Base-by-base conservation (phyloP, 176 grass and related monocot genomes). In the Metroxylon sagu region DNA sequence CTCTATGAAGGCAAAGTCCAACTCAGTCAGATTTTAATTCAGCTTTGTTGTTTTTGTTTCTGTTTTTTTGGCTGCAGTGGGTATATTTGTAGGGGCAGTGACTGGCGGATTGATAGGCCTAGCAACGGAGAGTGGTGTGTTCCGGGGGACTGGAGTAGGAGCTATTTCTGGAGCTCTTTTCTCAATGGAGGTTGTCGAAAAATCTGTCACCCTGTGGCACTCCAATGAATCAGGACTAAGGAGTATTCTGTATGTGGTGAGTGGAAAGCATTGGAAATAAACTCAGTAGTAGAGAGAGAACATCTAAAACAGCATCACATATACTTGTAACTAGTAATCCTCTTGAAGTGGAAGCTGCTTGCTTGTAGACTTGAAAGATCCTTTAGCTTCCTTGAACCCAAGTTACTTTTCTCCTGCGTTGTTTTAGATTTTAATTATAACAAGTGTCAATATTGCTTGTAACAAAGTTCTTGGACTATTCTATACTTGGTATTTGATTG, bases 101-200 rank as follows among this genome's bases (percentile, higher is more conserved):
- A 95, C 89, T 0, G 89, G 89, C 74, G 89, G 80, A 0, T 77
- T 88, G 51, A 95, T 95, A 53, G 89, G 89, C 0, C 78, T 95
- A 1, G 89, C 89, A 15, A 95, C 89, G 3, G 89, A 95, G 76
- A 95, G 89, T 65, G 89, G 89, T 0, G 81, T 95, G 1, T 87
- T 95, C 74, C 81, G 89, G 19, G 85, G 89, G 71, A 95, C 76
- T 14, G 89, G 89, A 10, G 88, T 87, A 64, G 89, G 89, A 8
- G 89, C 89, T 25, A 83, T 93, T 61, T 84, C 89, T 15, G 89
- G 89, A 5, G 89, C 84, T 6, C 80, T 93, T n/a, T 83, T 93
- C 61, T 86, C 89, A 59, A 87, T 93, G 77, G 89, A 93, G 85
- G 89, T 93, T 61, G 89, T 93, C 19, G 89, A 93, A 55, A 80